phyloP scores from a whole-genome alignment of 176 grass and related monocot species.

The Guadua angustifolia region DNA sequence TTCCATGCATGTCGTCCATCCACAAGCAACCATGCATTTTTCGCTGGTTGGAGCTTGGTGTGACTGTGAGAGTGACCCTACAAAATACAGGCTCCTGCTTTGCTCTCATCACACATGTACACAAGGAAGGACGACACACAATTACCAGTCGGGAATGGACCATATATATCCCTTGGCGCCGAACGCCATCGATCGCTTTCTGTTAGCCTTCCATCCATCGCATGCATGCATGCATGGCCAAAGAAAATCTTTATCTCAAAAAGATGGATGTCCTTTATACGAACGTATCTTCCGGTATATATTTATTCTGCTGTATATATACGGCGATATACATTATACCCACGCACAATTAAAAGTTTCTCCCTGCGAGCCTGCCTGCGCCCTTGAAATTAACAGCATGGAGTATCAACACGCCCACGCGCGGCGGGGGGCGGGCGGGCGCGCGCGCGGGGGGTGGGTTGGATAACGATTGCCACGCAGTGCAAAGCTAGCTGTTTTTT shows the following conservation, averaged over 20 bases:
- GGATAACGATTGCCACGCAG: too few relatives aligned
- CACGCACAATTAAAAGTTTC: neutral
- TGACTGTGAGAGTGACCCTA: neutral
- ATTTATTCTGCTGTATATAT: neutral
- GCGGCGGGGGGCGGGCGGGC: too few relatives aligned
- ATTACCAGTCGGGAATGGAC: neutral
- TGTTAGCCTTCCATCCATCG: neutral
- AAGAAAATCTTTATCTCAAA: neutral
- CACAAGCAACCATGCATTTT: conserved; percentile 34
- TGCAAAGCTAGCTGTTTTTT: too few relatives aligned
- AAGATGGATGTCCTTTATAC: neutral
- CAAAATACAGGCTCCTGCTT: neutral
- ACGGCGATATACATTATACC: neutral
- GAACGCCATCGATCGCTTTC: neutral
- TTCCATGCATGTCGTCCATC: neutral
- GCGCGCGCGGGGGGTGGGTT: too few relatives aligned
- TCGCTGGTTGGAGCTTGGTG: neutral
- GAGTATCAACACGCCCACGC: too few relatives aligned
- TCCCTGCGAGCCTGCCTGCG: neutral
- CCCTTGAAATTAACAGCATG: too few relatives aligned
- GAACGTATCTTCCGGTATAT: neutral
- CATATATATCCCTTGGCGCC: neutral
- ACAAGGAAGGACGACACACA: neutral
- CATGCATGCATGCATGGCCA: neutral
- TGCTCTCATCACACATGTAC: neutral